Evolutionary conservation across 148 eudicot species (phyloP), one percentile per base, ranked within the genome.

Genomic region (Spergularia bocconei): DNA sequence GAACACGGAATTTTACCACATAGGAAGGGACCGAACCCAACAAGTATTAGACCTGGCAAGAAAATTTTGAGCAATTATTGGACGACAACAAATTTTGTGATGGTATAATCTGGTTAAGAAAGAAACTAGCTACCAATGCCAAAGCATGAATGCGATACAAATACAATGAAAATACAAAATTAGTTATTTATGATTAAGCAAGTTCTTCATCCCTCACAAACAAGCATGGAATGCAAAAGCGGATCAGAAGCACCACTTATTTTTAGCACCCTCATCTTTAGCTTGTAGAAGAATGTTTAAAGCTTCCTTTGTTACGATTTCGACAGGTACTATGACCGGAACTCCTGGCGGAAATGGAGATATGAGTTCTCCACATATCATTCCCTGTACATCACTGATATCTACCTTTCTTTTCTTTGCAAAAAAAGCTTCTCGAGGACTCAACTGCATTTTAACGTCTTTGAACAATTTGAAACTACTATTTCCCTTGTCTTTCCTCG

Each of bases 301-400:
- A 10, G 82, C 82, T 57, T 14, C 63, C 61, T 85, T 73, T 11
- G 90, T 82, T 48, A 91, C 79, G 50, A 88, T 70, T 78, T 91
- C 97, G n/a, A 93, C 93, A 0, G 97, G 93, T 47, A 84, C 63
- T 72, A 88, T 38, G n/a, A 85, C 70, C 6, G 97, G 93, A 29
- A 91, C 86, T 19, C 97, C 97, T 1, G 97, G 97, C 25, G 97
- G 97, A 58, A 85, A 92, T 15, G 97, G 91, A 48, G 92, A 90
- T 84, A 92, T 78, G 19, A 92, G 84, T 80, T 92, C 95, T 39
- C 97, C 97, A 75, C 92, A 85, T 53, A 90, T 75, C 81, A 87
- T 70, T 21, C 97, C 93, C 11, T 86, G 9, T 21, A 88, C 81
- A 11, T 86, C 86, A 80, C 75, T 66, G 0, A 85, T 14, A 64